Evolutionary conservation across 1,284 basidiomycete genomes (phyloP).

Genomic region (Garcileccinum viscosum): DNA sequence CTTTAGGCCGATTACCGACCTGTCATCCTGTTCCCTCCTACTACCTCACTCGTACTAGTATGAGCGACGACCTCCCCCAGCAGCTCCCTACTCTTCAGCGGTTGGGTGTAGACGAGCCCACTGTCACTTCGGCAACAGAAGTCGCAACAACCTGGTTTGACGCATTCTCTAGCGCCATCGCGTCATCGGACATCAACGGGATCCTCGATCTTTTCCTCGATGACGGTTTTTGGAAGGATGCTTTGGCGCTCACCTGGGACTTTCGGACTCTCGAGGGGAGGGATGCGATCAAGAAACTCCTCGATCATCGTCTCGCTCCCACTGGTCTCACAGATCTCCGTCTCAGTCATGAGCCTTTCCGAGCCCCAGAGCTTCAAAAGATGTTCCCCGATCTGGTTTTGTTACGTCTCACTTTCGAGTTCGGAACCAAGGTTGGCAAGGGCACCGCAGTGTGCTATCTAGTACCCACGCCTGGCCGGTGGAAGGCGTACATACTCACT

Average conservation of each 20-base stretch:
- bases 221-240: constrained; percentile 39
- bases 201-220: constrained; percentile 36
- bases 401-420: constrained; percentile 31
- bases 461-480: constrained; percentile 21
- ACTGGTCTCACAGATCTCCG: constrained; percentile 36
- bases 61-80: constrained; percentile 33
- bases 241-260: constrained; percentile 38
- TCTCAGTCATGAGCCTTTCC: constrained; percentile 23
- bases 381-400: constrained; percentile 34
- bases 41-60: constrained; percentile 7
- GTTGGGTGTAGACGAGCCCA: constrained; percentile 32
- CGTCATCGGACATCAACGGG: constrained; percentile 30
- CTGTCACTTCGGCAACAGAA: constrained; percentile 25
- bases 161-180: constrained; percentile 40
- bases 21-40: neutral
- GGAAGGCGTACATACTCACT: constrained; percentile 42
- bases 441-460: constrained; percentile 30
- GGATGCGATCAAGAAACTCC: constrained; percentile 29
- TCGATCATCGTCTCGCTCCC: constrained; percentile 36
- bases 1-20: neutral
- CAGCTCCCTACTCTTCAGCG: constrained; percentile 38
- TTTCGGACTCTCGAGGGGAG: constrained; percentile 34
- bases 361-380: constrained; percentile 30
- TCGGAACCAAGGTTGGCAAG: constrained; percentile 32
- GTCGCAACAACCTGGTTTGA: constrained; percentile 38